Base-by-base conservation (phyloP, 495 filamentous ascomycete genomes). In the Copromyces sp. region DNA sequence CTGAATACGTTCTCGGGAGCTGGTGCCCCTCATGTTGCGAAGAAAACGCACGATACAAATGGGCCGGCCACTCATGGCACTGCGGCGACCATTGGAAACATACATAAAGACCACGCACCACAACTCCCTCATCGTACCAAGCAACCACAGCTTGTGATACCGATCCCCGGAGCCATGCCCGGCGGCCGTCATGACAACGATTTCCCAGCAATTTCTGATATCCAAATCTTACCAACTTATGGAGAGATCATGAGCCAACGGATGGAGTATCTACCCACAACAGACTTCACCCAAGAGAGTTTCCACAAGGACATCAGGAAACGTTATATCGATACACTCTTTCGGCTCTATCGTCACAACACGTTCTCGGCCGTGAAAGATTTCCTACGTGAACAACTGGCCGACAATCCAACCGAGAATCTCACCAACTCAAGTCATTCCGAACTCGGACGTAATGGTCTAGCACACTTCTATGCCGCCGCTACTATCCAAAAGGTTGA, bases 261-360 rank as follows among this genome's bases (percentile, higher is more conserved):
- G 3, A 73, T 76, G 1, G 89, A 92, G 72, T 94, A 90, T 75
- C 79, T 93, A 0, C 92, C 92, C 4, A 76, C 78, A 9, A 86
- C 79, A 2, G 84, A 91, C 73, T 74, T 78, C 7, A 69, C 75
- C 0, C 81, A 85, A 39, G 84, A 85, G 72, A 89, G 93, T 77
- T 77, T 88, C 5, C 75, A 80, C 14, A 89, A 87, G 4, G 71
- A 76, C 16, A 61, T 41, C 6, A 81, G 91, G 5, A 78, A 79
- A 2, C 86, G 91, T 1, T 83, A 92, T 3, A 78, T 95, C 4
- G 91, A 95, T 74, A 80, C 88, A 65, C 88, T 93, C 73, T 93
- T 94, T 72, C 84, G 91, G 17, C 84, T 93, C 3, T 80, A 92
- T 7, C 83, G 90, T 6, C 89, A 91, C 78, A 89, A 92, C 76